Evolutionary conservation across 2,329 filamentous ascomycete genomes (phyloP), one percentile per base, ranked within the genome.

Genomic region (Ophiostoma sp.): DNA sequence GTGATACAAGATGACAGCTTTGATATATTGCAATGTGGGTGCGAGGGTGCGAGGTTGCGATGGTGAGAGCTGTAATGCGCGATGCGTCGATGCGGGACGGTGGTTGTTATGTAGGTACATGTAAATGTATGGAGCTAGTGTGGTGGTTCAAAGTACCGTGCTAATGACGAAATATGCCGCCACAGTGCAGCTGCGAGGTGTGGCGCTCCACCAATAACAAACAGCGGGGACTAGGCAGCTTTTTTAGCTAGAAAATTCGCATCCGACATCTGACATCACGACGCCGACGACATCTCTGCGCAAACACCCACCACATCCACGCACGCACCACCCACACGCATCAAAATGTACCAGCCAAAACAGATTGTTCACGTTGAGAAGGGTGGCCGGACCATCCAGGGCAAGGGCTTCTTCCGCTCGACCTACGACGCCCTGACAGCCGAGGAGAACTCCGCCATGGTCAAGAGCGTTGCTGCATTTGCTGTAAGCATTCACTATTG

Each of bases 371-470:
- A 81, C 70, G 81, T 85, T 73, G 82, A 86, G 73, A 79, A 79
- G 73, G 73, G 78, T 55, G 73, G 78, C 60, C 77, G 79, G 71
- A 76, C 80, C 65, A 77, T 79, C 70, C 78, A 79, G 71, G 76
- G 79, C 67, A 83, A 81, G 74, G 82, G 86, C 72, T 81, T 84
- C 75, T 73, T 88, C 73, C 79, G 79, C 72, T 79, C 78, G 67
- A 78, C 82, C 69, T 89, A 88, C 78, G 81, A 83, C 67, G 79
- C 84, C 70, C 74, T 89, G 74, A 88, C 85, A 64, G 82, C 83
- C 66, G 78, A 86, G 45, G 87, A 89, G 75, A 89, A 90, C 76
- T 81, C 85, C 47, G 82, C 84, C 69, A 83, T 89, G 68, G 85
- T 89, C 70, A 82, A 84, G 74, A 89, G 86, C 74, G 77, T 89